phyloP scores from a whole-genome alignment of 345 rosid genomes.

The Brassica cretica region DNA sequence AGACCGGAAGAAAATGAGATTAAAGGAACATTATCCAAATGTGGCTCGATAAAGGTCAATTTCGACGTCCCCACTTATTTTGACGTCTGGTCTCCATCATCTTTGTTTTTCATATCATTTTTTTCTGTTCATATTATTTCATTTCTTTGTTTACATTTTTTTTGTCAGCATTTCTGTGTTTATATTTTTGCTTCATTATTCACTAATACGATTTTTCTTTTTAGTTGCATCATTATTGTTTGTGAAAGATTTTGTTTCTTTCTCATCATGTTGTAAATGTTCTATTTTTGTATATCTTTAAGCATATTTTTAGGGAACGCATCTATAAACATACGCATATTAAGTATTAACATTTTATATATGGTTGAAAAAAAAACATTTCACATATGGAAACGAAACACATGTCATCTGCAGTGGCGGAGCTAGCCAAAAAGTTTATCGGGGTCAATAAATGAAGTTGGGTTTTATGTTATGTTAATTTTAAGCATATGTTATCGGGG shows the following conservation, averaged over 20 bases:
- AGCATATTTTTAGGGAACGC: background rate
- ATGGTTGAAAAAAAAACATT: background rate
- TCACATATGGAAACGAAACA: slow-evolving; percentile 21
- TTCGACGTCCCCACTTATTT: slow-evolving; percentile 38
- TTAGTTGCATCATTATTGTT: slow-evolving; percentile 21
- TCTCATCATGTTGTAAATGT: background rate
- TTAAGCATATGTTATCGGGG: no score
- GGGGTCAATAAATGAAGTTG: no score
- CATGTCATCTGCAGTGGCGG: background rate
- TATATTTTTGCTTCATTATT: background rate
- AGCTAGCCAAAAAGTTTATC: no score
- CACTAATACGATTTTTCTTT: slow-evolving; percentile 27
- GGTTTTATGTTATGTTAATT: no score
- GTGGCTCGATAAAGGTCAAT: slow-evolving; percentile 41
- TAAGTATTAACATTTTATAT: slow-evolving; percentile 9
- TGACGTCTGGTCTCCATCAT: slow-evolving; percentile 38
- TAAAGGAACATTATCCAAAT: slow-evolving; percentile 31
- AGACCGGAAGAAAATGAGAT: slow-evolving; percentile 30
- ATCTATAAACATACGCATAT: background rate
- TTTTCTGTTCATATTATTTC: background rate
- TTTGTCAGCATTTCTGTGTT: no score
- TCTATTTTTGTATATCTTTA: background rate
- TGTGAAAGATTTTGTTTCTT: background rate
- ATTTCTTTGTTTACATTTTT: background rate
- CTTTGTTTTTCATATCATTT: slow-evolving; percentile 34